Percentiles rank a stretch among this genome's conserved stretches.
Conservation (phyloP, 495 filamentous ascomycete species). For the Podospora anserina region DNA sequence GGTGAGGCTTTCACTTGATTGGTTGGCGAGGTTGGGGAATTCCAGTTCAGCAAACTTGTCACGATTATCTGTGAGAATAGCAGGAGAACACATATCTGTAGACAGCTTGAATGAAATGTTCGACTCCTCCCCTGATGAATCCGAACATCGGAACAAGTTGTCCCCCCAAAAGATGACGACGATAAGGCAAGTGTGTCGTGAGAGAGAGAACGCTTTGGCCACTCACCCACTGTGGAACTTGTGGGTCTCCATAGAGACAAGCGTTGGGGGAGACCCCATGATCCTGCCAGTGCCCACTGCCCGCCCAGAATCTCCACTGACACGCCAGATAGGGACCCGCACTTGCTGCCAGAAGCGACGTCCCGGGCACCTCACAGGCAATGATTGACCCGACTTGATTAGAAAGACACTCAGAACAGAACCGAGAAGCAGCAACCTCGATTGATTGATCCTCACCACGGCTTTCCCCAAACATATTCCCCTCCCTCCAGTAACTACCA, state of each 20-base stretch:
- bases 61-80: not conserved
- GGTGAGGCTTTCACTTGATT: not conserved
- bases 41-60: not conserved
- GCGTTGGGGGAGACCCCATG: constrained; percentile 6
- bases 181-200: not conserved
- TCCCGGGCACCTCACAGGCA: not conserved
- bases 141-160: not conserved
- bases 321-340: constrained; percentile 4
- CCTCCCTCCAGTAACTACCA: not conserved
- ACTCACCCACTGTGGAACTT: not conserved
- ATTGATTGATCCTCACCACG: not conserved
- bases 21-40: not conserved
- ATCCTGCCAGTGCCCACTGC: not conserved
- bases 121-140: not conserved
- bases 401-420: not conserved
- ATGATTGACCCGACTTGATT: constrained; percentile 3
- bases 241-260: not conserved
- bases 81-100: not conserved
- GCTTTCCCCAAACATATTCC: not conserved
- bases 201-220: not conserved
- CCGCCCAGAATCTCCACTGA: constrained; percentile 1
- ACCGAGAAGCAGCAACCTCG: not conserved
- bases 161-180: not conserved
- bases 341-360: not conserved
- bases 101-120: not conserved